Base-by-base conservation (phyloP, 345 rosid species). In the Euphorbia peplus region DNA sequence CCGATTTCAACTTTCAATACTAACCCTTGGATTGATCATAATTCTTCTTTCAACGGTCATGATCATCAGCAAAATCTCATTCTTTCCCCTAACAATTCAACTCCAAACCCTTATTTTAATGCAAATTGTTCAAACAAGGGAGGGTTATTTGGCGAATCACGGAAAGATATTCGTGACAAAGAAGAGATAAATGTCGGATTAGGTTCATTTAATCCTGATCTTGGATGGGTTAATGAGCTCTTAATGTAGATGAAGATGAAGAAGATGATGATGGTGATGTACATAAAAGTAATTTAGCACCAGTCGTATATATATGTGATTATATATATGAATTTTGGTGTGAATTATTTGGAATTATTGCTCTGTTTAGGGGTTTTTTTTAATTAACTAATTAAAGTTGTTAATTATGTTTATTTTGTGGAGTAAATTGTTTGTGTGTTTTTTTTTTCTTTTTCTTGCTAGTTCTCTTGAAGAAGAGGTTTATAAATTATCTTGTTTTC, bases 211-310 rank as follows among this genome's bases (percentile, higher is more conserved):
- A 93, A 83, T 80, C 92, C 85, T 56, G 96, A 93, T 83, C 80
- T 93, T 8, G 95, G 92, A 61, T 93, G 98, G 98, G 96, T 93
- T 22, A 89, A 87, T 70, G 98, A 93, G 35, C 95, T 93, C 16
- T 64, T 93, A 72, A 90, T 76, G 86, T 93, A 83, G 81, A 68
- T 19, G 69, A 60, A 11, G 39, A 46, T 22, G 60, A 64, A 11
- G 73, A 70, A 8, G 74, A 70, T 19, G 67, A 57, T 10, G 30
- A 52, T 24, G 64, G 65, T 8, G 74, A 70, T 7, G 60, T 74
- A 68, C 47, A 72, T 58, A 48, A 21, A 39, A 21, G 25, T 3
- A 48, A 21, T 46, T 66, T 26, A 11, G 67, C 69, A 70, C 62
- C 76, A 51, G 73, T 63, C 75, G 61, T 61, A 60, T 62, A 61